Evolutionary conservation across 2,329 filamentous ascomycete genomes (phyloP).

Genomic region (Aspergillus niger): DNA sequence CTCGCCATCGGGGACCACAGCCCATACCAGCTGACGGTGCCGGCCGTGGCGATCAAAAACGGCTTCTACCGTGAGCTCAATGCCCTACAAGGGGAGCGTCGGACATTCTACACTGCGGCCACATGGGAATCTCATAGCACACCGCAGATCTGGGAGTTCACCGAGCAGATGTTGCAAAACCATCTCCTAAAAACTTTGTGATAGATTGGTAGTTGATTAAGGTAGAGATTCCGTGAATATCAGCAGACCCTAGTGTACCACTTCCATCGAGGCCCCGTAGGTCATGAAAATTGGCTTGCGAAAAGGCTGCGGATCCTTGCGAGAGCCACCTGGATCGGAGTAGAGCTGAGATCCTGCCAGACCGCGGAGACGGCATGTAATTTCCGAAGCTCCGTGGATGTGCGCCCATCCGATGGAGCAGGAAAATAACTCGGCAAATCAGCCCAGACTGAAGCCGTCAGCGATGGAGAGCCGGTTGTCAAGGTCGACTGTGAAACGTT

Average conservation of each 20-base stretch:
- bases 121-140: not conserved
- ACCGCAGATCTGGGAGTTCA: slow-evolving; percentile 4
- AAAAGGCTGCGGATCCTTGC: too few relatives aligned
- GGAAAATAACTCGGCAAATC: too few relatives aligned
- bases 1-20: slow-evolving; percentile 24
- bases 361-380: too few relatives aligned
- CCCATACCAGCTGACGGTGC: slow-evolving; percentile 32
- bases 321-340: too few relatives aligned
- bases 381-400: too few relatives aligned
- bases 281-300: too few relatives aligned
- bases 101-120: slow-evolving; percentile 44
- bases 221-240: not conserved
- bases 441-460: not conserved
- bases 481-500: not conserved
- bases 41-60: slow-evolving; percentile 28
- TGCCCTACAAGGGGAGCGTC: slow-evolving; percentile 38
- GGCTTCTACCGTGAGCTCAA: slow-evolving; percentile 43
- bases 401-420: too few relatives aligned
- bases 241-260: too few relatives aligned
- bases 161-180: not conserved
- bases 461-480: not conserved
- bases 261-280: too few relatives aligned
- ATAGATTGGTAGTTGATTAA: not conserved
- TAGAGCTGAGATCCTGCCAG: too few relatives aligned
- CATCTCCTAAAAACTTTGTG: not conserved